Conservation (phyloP, 1,284 basidiomycete species). For the Marasmius tenuissimus region DNA sequence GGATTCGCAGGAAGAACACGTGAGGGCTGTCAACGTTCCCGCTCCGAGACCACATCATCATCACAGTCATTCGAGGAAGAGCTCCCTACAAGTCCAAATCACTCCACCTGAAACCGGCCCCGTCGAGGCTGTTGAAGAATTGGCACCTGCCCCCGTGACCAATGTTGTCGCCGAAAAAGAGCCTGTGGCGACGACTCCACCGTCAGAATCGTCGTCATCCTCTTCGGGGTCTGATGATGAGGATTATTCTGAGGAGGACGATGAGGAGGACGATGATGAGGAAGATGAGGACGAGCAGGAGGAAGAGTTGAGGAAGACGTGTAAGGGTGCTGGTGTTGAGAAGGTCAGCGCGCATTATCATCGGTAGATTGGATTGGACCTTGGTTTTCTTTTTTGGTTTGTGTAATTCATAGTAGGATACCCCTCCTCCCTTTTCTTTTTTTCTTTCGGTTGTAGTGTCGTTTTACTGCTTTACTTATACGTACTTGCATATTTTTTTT, state of each 20-base stretch:
- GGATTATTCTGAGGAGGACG: neutral
- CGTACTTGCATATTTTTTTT: too few species aligned
- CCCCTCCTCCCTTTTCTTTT: too few species aligned
- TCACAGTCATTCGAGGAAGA: neutral
- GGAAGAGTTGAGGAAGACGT: neutral
- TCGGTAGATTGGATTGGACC: neutral
- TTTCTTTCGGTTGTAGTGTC: too few species aligned
- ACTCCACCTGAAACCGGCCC: neutral
- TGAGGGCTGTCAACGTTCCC: constrained; percentile 35
- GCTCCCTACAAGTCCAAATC: neutral
- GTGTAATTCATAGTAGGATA: too few species aligned
- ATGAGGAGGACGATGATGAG: neutral
- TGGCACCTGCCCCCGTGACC: neutral
- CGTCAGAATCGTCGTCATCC: neutral
- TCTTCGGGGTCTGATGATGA: neutral
- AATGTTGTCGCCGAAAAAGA: neutral
- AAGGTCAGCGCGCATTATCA: neutral
- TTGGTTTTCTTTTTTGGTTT: too few species aligned
- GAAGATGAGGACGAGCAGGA: neutral
- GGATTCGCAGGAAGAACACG: constrained; percentile 31
- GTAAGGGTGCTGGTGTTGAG: neutral
- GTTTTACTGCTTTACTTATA: too few species aligned
- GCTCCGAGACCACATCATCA: constrained; percentile 23
- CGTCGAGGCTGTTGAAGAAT: neutral
- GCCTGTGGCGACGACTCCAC: neutral